Conservation (phyloP, 306 rosid genomes). For the Betula pendula region DNA sequence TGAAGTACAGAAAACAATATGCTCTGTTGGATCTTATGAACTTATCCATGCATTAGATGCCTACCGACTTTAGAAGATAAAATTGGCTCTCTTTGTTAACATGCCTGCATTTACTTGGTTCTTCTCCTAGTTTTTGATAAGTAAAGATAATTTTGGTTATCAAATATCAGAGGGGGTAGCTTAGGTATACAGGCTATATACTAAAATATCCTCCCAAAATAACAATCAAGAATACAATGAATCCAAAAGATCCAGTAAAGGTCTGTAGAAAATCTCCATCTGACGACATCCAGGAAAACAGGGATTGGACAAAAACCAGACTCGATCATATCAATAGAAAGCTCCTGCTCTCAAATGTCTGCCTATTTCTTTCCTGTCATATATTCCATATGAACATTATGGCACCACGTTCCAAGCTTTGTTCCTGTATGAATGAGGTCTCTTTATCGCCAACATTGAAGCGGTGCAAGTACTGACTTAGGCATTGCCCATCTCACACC, state of each 20-base stretch:
- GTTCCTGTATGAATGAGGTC: not conserved
- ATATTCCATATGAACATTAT: not conserved
- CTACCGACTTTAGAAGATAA: not conserved
- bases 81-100: not conserved
- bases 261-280: not conserved
- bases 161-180: not conserved
- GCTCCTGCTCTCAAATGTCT: not conserved
- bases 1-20: not conserved
- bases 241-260: not conserved
- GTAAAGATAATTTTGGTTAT: not conserved
- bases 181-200: not conserved
- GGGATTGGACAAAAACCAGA: not conserved
- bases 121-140: not conserved
- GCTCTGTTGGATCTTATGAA: not conserved
- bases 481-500: not conserved
- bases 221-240: not conserved
- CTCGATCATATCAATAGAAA: not conserved
- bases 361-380: not conserved
- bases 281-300: not conserved
- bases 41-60: not conserved
- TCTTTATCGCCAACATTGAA: not conserved
- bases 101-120: not conserved
- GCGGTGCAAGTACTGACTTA: not conserved
- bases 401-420: not conserved
- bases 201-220: not conserved